Conservation (phyloP, 352 stramenopile species). For the Achlya hypogyna region DNA sequence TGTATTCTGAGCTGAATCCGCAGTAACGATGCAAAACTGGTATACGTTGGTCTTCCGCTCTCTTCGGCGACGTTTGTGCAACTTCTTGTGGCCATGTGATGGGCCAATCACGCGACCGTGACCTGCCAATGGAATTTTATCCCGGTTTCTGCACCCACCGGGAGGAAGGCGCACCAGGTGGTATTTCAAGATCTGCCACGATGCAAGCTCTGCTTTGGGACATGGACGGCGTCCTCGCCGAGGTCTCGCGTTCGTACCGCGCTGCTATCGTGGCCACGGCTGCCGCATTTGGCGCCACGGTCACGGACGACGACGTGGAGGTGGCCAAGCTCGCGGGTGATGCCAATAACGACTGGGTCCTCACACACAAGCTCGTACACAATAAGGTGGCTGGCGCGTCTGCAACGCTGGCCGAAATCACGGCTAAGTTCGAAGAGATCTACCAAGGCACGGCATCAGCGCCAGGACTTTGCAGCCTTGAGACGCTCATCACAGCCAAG, state of each 20-base stretch:
- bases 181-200: no score
- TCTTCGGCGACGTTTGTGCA: no score
- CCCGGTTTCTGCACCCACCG: no score
- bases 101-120: no score
- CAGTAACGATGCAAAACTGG: no score
- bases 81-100: no score
- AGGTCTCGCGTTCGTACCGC: slow-evolving; percentile 93
- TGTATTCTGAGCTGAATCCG: no score
- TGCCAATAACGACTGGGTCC: slow-evolving; percentile 97
- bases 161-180: no score
- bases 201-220: slow-evolving; percentile 87
- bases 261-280: slow-evolving; percentile 85
- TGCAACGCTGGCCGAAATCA: slow-evolving; percentile 86
- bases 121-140: no score
- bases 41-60: no score
- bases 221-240: slow-evolving; percentile 96
- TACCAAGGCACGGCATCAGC: slow-evolving; percentile 84
- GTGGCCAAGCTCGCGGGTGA: slow-evolving; percentile 88
- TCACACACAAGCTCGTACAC: slow-evolving; percentile 79
- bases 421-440: slow-evolving; percentile 89
- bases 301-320: slow-evolving; percentile 86
- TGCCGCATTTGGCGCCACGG: slow-evolving; percentile 70
- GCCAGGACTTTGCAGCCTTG: slow-evolving; percentile 78
- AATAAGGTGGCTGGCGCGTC: slow-evolving; percentile 17
- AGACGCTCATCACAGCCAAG: slow-evolving; percentile 87